Evolutionary conservation across 2,329 filamentous ascomycete genomes (phyloP).

Genomic region (Metarhizium sp.): DNA sequence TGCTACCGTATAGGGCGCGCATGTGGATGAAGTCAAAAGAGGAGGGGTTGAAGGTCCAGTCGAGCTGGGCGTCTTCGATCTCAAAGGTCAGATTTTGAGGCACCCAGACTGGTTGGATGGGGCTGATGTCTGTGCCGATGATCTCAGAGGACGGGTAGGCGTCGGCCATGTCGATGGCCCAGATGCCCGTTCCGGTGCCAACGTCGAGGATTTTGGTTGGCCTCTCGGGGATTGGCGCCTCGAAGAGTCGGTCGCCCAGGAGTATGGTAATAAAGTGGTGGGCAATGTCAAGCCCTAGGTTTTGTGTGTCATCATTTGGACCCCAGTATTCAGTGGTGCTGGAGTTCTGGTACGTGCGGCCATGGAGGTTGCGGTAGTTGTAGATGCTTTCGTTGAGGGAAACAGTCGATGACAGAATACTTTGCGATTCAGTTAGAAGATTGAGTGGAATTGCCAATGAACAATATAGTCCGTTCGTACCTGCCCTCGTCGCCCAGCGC

Average conservation of each 20-base stretch:
- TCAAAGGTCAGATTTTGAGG: constrained; percentile 12
- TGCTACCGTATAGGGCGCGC: constrained; percentile 44
- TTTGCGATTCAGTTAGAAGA: background rate
- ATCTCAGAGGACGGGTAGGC: constrained; percentile 32
- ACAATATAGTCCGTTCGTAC: background rate
- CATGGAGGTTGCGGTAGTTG: constrained; percentile 22
- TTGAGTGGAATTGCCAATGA: too few relatives aligned
- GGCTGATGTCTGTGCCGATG: constrained; percentile 45
- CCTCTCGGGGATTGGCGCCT: background rate
- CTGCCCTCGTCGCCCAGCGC: constrained; percentile 7
- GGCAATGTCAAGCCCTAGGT: constrained; percentile 15
- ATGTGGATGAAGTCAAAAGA: constrained; percentile 53
- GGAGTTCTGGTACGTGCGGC: constrained; percentile 20
- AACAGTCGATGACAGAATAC: constrained; percentile 17
- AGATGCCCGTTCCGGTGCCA: constrained; percentile 48
- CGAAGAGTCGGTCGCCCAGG: constrained; percentile 9
- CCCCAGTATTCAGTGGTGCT: constrained; percentile 19
- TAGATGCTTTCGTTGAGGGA: constrained; percentile 23
- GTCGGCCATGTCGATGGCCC: constrained; percentile 44
- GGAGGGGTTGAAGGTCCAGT: constrained; percentile 18
- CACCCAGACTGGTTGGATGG: constrained; percentile 46
- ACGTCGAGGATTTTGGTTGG: constrained; percentile 30
- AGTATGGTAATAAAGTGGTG: constrained; percentile 17
- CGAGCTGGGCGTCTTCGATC: constrained; percentile 22
- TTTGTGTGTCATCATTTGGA: constrained; percentile 17